Conservation (phyloP, 2,329 filamentous ascomycete genomes). For the Apiospora saccharicola region DNA sequence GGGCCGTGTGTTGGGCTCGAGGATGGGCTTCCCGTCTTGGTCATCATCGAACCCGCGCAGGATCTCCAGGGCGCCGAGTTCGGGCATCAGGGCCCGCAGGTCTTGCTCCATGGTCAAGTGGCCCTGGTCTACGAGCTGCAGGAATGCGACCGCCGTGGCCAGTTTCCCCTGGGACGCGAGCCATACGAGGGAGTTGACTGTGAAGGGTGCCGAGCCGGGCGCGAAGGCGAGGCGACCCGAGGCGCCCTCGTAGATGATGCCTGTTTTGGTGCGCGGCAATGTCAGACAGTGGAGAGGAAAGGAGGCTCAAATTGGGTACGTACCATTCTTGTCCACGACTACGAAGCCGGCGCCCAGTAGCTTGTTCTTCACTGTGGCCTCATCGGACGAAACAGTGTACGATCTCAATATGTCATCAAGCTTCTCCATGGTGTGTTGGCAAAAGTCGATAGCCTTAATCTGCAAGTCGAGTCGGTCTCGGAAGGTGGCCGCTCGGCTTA, state of each 20-base stretch:
- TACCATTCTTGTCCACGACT: constrained; percentile 23
- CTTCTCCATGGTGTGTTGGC: background rate
- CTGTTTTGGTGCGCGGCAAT: background rate
- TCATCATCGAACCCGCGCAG: constrained; percentile 50
- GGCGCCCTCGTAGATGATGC: constrained; percentile 25
- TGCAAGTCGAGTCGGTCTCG: background rate
- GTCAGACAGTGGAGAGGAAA: background rate
- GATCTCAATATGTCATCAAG: constrained; percentile 4
- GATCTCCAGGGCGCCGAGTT: constrained; percentile 51
- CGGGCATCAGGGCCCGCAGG: constrained; percentile 50
- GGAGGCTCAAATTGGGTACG: background rate
- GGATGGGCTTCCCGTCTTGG: constrained; percentile 42
- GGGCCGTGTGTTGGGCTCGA: constrained; percentile 38
- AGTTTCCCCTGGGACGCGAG: constrained; percentile 51
- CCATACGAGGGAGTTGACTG: constrained; percentile 44
- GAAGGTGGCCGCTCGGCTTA: background rate
- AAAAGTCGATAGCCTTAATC: too few species aligned
- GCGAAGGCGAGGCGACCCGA: constrained; percentile 33
- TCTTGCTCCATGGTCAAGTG: constrained; percentile 55
- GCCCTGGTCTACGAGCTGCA: constrained; percentile 57
- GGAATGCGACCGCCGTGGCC: constrained; percentile 51
- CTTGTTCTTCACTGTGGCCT: constrained; percentile 2
- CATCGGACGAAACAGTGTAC: constrained; percentile 16
- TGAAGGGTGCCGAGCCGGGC: constrained; percentile 41
- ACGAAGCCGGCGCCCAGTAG: constrained; percentile 21